Evolutionary conservation across 345 rosid species (phyloP).

Genomic region (Pelargonium nanum): DNA sequence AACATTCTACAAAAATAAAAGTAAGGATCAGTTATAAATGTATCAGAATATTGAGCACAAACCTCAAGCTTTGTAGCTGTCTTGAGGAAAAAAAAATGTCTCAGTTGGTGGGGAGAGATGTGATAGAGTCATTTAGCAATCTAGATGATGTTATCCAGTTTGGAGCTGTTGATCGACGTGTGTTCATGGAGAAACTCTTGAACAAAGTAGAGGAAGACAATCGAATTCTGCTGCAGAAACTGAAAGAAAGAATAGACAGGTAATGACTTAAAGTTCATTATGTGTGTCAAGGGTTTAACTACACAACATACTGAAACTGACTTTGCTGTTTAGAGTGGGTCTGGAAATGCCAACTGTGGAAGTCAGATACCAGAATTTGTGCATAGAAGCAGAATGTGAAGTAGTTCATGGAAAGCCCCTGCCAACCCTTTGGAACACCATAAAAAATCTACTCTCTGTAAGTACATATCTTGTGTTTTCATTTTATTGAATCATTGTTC

Average conservation of each 20-base stretch:
- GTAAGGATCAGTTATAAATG: no score
- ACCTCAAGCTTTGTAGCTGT: no score
- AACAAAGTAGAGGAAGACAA: slow-evolving; percentile 31
- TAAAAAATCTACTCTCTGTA: slow-evolving; percentile 19
- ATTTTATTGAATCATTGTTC: neutral
- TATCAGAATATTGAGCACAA: no score
- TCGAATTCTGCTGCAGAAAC: slow-evolving; percentile 24
- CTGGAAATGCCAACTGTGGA: slow-evolving; percentile 25
- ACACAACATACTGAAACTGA: neutral
- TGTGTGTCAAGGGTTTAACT: neutral
- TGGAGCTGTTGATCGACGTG: slow-evolving; percentile 18
- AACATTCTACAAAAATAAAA: no score
- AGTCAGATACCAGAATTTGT: slow-evolving; percentile 26
- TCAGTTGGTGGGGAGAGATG: no score
- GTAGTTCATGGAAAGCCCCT: no score
- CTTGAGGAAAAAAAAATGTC: no score
- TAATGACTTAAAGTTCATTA: neutral
- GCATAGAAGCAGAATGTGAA: slow-evolving; percentile 24
- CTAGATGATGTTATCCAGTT: slow-evolving; percentile 38
- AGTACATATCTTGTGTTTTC: slow-evolving; percentile 3
- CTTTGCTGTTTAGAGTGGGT: slow-evolving; percentile 14
- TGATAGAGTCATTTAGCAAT: no score
- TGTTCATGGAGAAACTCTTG: slow-evolving; percentile 23
- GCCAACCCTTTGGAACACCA: slow-evolving; percentile 32
- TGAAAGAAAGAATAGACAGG: slow-evolving; percentile 31